phyloP scores from a whole-genome alignment of 225 moss, liverwort and hornwort genomes.

The Bryum argenteum region DNA sequence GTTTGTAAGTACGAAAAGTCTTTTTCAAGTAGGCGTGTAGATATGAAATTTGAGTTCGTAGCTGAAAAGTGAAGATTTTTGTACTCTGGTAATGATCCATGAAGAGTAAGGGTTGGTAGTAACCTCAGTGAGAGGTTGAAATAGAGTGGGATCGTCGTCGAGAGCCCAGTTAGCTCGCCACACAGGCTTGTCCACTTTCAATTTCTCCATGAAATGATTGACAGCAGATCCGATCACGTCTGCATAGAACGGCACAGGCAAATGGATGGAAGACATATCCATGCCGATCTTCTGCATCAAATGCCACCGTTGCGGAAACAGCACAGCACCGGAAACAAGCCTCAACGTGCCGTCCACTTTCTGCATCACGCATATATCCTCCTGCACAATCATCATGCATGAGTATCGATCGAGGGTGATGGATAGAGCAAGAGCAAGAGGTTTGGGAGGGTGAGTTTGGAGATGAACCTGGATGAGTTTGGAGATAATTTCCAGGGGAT shows the following conservation, averaged over 20 bases:
- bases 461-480: slow-evolving; percentile 61
- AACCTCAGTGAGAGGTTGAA: slow-evolving; percentile 74
- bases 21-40: no score
- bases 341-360: slow-evolving; percentile 53
- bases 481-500: slow-evolving; percentile 62
- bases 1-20: no score
- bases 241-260: slow-evolving; percentile 77
- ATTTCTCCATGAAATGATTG: slow-evolving; percentile 49
- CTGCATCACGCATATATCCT: slow-evolving; percentile 71
- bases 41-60: no score
- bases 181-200: slow-evolving; percentile 68
- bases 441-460: background rate
- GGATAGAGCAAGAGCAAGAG: background rate
- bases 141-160: slow-evolving; percentile 69
- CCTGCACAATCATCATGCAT: slow-evolving; percentile 31
- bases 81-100: no score
- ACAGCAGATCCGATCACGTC: slow-evolving; percentile 55
- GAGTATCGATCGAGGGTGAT: background rate
- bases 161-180: slow-evolving; percentile 79
- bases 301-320: slow-evolving; percentile 73
- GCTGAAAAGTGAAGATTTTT: no score
- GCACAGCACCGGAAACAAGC: slow-evolving; percentile 70
- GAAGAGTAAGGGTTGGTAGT: no score
- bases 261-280: slow-evolving; percentile 67
- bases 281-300: slow-evolving; percentile 70